A percentile compares a stretch with the other conserved stretches of the same genome.
Evolutionary conservation across 495 filamentous ascomycete species (phyloP).

Genomic region (Neurospora sp.): DNA sequence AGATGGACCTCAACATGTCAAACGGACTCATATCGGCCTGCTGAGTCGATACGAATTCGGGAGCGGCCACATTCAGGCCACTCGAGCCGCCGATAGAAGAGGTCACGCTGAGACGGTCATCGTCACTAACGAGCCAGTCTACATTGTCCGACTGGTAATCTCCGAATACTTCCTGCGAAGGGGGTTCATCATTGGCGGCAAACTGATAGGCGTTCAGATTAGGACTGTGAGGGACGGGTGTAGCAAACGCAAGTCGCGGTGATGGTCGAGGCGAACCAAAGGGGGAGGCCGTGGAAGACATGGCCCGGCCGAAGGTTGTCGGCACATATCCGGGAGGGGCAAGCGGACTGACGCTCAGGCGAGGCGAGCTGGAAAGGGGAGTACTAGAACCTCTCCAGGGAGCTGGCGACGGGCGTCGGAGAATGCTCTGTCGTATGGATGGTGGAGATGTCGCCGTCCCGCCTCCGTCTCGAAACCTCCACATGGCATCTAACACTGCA

Average conservation of each 20-base stretch:
- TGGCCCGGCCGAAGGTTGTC: constrained; percentile 59
- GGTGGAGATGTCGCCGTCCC: constrained; percentile 72
- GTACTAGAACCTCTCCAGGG: constrained; percentile 82
- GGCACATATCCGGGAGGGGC: constrained; percentile 75
- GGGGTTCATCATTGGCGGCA: constrained; percentile 52
- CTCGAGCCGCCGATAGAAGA: constrained; percentile 53
- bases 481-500: constrained; percentile 80
- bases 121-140: constrained; percentile 93
- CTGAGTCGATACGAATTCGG: constrained; percentile 63
- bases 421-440: constrained; percentile 71
- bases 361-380: constrained; percentile 64
- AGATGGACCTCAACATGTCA: constrained; percentile 92
- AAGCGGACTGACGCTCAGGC: constrained; percentile 69
- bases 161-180: constrained; percentile 75
- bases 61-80: constrained; percentile 63
- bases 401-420: constrained; percentile 83
- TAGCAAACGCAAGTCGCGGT: constrained; percentile 81
- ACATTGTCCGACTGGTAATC: constrained; percentile 90
- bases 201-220: constrained; percentile 92
- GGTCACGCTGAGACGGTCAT: constrained; percentile 59
- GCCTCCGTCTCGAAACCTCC: constrained; percentile 75
- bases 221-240: constrained; percentile 88
- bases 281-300: constrained; percentile 71
- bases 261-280: constrained; percentile 93
- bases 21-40: constrained; percentile 92